phyloP scores from a whole-genome alignment of 768 basidiomycete species.

The Rubroboletus pulcherrimus region DNA sequence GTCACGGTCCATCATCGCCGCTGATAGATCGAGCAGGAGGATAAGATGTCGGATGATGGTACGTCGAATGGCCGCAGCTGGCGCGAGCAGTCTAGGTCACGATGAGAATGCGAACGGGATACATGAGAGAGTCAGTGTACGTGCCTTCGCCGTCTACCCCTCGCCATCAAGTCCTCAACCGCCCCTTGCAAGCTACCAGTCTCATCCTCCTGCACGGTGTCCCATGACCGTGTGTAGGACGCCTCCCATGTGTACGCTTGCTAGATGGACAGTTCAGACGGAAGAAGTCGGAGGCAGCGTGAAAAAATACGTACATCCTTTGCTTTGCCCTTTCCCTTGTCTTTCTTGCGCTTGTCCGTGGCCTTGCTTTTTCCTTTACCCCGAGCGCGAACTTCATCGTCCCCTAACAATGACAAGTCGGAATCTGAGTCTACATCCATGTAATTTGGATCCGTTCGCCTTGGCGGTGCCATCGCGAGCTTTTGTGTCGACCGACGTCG shows the following conservation, averaged over 20 bases:
- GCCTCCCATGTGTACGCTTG: slow-evolving; percentile 96
- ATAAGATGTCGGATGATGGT: slow-evolving; percentile 96
- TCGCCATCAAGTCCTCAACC: slow-evolving; percentile 85
- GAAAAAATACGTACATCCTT: slow-evolving; percentile 28
- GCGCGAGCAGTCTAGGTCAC: slow-evolving; percentile 62
- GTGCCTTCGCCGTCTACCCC: slow-evolving; percentile 79
- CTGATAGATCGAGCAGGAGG: slow-evolving; percentile 86
- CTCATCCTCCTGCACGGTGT: slow-evolving; percentile 95
- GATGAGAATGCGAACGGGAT: slow-evolving; percentile 6
- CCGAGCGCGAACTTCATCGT: slow-evolving; percentile 44
- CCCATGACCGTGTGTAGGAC: slow-evolving; percentile 92
- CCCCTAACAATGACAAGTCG: slow-evolving; percentile 60
- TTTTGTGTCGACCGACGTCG: not conserved
- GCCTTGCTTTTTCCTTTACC: slow-evolving; percentile 57
- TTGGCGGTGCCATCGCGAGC: slow-evolving; percentile 25
- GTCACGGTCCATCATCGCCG: slow-evolving; percentile 92
- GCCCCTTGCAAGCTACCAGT: slow-evolving; percentile 85
- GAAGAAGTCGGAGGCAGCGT: not conserved
- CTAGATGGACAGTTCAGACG: slow-evolving; percentile 33
- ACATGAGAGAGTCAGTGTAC: slow-evolving; percentile 16
- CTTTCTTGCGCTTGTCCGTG: slow-evolving; percentile 47
- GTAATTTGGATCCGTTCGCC: slow-evolving; percentile 31
- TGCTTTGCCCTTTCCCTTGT: slow-evolving; percentile 44
- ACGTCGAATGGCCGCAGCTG: slow-evolving; percentile 84
- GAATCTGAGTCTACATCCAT: slow-evolving; percentile 69